Evolutionary conservation across 495 filamentous ascomycete genomes (phyloP).

Genomic region (Aspergillus olivimuriae): DNA sequence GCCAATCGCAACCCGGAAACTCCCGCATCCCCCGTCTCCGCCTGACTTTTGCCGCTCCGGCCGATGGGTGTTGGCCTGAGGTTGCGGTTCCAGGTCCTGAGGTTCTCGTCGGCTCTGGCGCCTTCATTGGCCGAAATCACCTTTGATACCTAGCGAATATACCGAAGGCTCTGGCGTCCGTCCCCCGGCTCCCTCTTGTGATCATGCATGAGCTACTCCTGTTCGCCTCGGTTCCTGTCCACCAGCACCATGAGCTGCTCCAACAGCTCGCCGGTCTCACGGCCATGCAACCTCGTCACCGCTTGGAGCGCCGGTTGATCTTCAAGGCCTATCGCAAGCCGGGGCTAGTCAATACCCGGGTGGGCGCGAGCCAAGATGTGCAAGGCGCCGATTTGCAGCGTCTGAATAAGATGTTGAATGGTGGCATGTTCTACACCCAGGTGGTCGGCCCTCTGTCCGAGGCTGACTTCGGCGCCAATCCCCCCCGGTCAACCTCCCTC

Average conservation of each 20-base stretch:
- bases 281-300: constrained; percentile 56
- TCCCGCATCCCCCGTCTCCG: too few relatives aligned
- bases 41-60: too few relatives aligned
- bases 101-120: too few relatives aligned
- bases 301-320: constrained; percentile 55
- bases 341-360: constrained; percentile 27
- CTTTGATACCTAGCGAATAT: too few relatives aligned
- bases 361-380: constrained; percentile 40
- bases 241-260: constrained; percentile 52
- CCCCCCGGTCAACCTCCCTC: constrained; percentile 3
- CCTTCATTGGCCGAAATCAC: too few relatives aligned
- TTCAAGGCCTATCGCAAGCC: constrained; percentile 56
- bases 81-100: too few relatives aligned
- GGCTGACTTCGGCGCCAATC: constrained; percentile 24
- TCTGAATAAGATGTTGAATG: constrained; percentile 43
- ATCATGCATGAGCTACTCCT: constrained; percentile 43
- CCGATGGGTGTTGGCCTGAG: too few relatives aligned
- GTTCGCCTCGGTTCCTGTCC: constrained; percentile 42
- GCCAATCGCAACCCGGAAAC: too few relatives aligned
- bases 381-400: constrained; percentile 36
- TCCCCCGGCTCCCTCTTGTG: constrained; percentile 11
- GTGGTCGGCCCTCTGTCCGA: constrained; percentile 38
- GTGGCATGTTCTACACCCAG: constrained; percentile 45
- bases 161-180: too few relatives aligned
- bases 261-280: constrained; percentile 62